Base-by-base conservation (phyloP, 768 basidiomycete genomes). In the Tephrocybe sp. region DNA sequence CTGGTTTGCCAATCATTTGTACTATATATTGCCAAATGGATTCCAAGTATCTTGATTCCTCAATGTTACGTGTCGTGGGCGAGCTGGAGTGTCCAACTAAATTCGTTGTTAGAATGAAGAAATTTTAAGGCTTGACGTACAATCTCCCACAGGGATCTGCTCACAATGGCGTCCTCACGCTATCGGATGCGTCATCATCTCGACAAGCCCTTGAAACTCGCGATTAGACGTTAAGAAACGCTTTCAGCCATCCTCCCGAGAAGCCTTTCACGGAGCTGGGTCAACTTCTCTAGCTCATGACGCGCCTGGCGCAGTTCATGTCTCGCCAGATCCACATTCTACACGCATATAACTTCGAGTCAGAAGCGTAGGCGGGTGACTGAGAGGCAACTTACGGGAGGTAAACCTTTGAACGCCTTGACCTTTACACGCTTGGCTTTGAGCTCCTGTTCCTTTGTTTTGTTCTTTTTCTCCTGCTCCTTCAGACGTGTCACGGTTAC, bases 261-360 rank as follows among this genome's bases (percentile, higher is more conserved):
- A 15, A 81, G 62, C n/a, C 73, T 58, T 55, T 81, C 78, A 9
- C 78, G 67, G 3, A 76, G 65, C 38, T 76, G 74, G 20, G 78
- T 68, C 18, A 81, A 63, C 50, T 76, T 68, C 61, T 69, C 75
- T 41, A 79, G 75, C 50, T 73, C 71, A 26, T 73, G 63, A 26
- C 70, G 68, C 9, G 76, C 75, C 5, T 61, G 60, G 26, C 65
- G 61, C 6, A 81, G 62, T 48, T 78, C 72, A 23, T 73, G 66
- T 11, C 71, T 62, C 0, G 79, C 78, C 2, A 79, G 60, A 5
- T 78, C 74, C 5, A 80, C 55, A 45, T 79, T 78, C 79, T 80
- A 40, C 1, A 9, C 24, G 17, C 7, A 20, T 3, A 41, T 11
- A n/a, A 28, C 14, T 11, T 36, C 5, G 3, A 39, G 23, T 41